A percentile compares a stretch with the other conserved stretches of the same genome.
phyloP scores from a whole-genome alignment of 2,329 filamentous ascomycete species.

The Fusarium sp. region DNA sequence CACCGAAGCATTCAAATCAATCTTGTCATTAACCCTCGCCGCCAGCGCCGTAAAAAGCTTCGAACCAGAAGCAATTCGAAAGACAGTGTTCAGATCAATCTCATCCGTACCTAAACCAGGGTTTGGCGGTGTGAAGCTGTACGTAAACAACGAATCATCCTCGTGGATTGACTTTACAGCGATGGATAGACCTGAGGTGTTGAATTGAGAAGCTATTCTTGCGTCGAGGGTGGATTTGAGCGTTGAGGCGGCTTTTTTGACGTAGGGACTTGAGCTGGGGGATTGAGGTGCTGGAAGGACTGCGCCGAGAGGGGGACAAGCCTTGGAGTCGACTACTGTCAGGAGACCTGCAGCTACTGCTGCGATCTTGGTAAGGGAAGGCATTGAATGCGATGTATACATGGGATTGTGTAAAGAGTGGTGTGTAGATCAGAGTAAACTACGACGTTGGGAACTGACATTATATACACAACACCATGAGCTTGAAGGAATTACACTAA shows the following conservation, averaged over 20 bases:
- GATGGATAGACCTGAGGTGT: conserved; percentile 52
- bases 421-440: not conserved
- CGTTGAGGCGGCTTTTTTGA: no score
- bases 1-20: conserved; percentile 56
- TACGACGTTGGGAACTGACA: no score
- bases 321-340: conserved; percentile 45
- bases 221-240: conserved; percentile 37
- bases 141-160: conserved; percentile 51
- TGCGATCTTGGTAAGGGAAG: conserved; percentile 31
- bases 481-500: no score
- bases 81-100: conserved; percentile 50
- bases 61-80: conserved; percentile 50
- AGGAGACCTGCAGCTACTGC: conserved; percentile 25
- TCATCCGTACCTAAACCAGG: conserved; percentile 40
- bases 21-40: conserved; percentile 44
- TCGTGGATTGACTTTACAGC: conserved; percentile 57
- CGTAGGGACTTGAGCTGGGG: conserved; percentile 46
- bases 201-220: conserved; percentile 43
- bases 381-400: conserved; percentile 11
- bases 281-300: conserved; percentile 53
- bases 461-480: conserved; percentile 30
- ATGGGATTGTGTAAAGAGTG: not conserved
- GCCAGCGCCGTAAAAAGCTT: conserved; percentile 51
- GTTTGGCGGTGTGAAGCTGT: conserved; percentile 54
- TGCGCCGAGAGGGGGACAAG: conserved; percentile 56